A percentile compares a stretch with the other conserved stretches of the same genome.
phyloP scores from a whole-genome alignment of 768 basidiomycete species.

The Leccinum imitatum region DNA sequence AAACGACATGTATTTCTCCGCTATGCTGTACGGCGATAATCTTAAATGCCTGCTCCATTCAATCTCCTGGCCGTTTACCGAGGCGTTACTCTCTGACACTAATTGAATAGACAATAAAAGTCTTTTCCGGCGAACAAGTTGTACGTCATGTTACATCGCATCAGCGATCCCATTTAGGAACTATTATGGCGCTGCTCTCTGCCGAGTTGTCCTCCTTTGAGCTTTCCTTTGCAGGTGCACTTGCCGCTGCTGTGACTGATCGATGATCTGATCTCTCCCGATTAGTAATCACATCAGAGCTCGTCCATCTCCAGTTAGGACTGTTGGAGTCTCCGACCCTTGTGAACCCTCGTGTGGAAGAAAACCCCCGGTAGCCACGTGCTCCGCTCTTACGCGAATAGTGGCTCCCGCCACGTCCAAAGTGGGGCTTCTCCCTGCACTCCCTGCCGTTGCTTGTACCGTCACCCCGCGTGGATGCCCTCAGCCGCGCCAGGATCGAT shows the following conservation, averaged over 20 bases:
- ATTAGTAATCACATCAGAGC: conserved; percentile 11
- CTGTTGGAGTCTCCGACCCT: conserved; percentile 15
- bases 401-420: conserved; percentile 6
- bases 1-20: conserved; percentile 11
- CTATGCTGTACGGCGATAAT: conserved; percentile 13
- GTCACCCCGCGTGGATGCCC: conserved; percentile 25
- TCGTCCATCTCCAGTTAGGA: conserved; percentile 20
- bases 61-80: conserved; percentile 27
- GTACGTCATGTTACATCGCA: conserved; percentile 24
- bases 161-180: conserved; percentile 20
- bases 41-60: conserved; percentile 24
- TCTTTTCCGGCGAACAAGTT: conserved; percentile 14
- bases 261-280: conserved; percentile 19
- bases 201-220: conserved; percentile 26
- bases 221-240: conserved; percentile 21
- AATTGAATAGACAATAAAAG: conserved; percentile 19
- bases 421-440: conserved; percentile 7
- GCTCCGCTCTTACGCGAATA: conserved; percentile 14
- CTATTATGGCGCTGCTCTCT: conserved; percentile 22
- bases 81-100: conserved; percentile 21
- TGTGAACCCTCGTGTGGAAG: conserved; percentile 12
- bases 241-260: conserved; percentile 10
- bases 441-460: conserved; percentile 7
- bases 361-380: conserved; percentile 24
- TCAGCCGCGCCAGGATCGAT: conserved; percentile 51